Base-by-base conservation (phyloP, 345 rosid species). In the Euclidium syriacum region DNA sequence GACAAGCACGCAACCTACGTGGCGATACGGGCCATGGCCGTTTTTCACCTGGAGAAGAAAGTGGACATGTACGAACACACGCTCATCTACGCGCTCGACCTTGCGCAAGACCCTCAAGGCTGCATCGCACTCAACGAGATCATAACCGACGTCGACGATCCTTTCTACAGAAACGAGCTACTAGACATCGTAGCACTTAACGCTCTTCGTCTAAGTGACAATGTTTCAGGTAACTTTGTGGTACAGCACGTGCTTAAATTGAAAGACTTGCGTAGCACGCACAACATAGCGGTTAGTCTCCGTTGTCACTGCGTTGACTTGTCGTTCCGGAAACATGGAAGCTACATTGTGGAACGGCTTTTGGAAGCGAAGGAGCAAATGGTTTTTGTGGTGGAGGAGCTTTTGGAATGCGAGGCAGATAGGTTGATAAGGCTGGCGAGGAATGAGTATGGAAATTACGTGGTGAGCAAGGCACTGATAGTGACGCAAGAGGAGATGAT, bases 401-500 rank as follows among this genome's bases (percentile, higher is more conserved):
- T 58, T 29, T 5, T 68, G 30, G 12, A 23, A 40, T 58, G 66
- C 60, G 1, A 16, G 1, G 11, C 3, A 15, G 16, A 58, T 6
- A 25, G 1, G 27, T 41, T 68, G 46, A 7, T 41, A 53, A 59
- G 46, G 39, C 12, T 68, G 25, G 73, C 73, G 44, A 68, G 46
- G 30, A 32, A 24, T 33, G 53, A 30, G 10, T 60, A 17, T 30
- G 73, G 73, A 16, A 43, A 43, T 43, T 60, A 41, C 25, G 73
- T 68, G 48, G 62, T 60, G 48, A 4, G 1, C 2, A 68, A 25
- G 11, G 62, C 62, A 52, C 17, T 68, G n/a, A 7, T 0, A 32
- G 0, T 58, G 12, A 32, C 52, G 10, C n/a, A 3, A 0, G 19
- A 46, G 29, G 4, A 15, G 9, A 26, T 7, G 33, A 5, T 9